Percentiles rank a stretch among this genome's conserved stretches.
Conservation (phyloP, 169 alveolate genomes). For the Eimeria maxima region DNA sequence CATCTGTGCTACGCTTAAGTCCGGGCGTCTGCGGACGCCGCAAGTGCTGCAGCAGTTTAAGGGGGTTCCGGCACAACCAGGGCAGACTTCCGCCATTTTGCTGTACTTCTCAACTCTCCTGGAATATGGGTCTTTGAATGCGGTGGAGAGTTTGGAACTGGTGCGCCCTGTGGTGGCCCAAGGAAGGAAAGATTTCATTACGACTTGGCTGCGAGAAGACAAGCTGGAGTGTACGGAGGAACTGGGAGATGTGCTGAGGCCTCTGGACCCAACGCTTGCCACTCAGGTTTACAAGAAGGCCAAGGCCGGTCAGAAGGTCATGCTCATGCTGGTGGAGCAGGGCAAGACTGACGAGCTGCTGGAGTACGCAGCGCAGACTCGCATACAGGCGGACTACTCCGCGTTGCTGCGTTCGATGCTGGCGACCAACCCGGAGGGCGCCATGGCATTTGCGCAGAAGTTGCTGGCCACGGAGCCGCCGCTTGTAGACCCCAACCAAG, state of each 20-base stretch:
- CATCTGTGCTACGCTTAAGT: slow-evolving; percentile 97
- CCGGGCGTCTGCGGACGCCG: slow-evolving; percentile 96
- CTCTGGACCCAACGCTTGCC: slow-evolving; percentile 95
- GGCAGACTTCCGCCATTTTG: slow-evolving; percentile 97
- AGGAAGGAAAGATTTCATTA: slow-evolving; percentile 91
- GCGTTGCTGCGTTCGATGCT: slow-evolving; percentile 85
- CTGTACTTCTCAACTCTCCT: slow-evolving; percentile 98
- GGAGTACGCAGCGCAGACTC: slow-evolving; percentile 88
- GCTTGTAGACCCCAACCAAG: slow-evolving; percentile 86
- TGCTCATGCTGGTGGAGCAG: slow-evolving; percentile 96
- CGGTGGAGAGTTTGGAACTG: slow-evolving; percentile 98
- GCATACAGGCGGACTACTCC: slow-evolving; percentile 86
- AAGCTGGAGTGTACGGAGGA: slow-evolving; percentile 98
- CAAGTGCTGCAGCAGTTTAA: slow-evolving; percentile 97
- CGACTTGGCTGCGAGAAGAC: slow-evolving; percentile 98
- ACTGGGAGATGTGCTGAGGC: slow-evolving; percentile 97
- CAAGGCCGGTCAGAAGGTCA: slow-evolving; percentile 94
- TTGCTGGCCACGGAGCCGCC: slow-evolving; percentile 85
- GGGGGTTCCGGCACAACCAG: slow-evolving; percentile 92
- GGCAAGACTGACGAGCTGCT: slow-evolving; percentile 95
- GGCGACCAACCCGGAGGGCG: slow-evolving; percentile 85
- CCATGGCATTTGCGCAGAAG: slow-evolving; percentile 86
- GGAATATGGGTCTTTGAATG: slow-evolving; percentile 96
- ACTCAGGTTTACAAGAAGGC: slow-evolving; percentile 94
- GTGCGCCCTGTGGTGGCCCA: slow-evolving; percentile 98